Base-by-base conservation (phyloP, 2,329 filamentous ascomycete genomes). In the Teratosphaeria nubilosa region DNA sequence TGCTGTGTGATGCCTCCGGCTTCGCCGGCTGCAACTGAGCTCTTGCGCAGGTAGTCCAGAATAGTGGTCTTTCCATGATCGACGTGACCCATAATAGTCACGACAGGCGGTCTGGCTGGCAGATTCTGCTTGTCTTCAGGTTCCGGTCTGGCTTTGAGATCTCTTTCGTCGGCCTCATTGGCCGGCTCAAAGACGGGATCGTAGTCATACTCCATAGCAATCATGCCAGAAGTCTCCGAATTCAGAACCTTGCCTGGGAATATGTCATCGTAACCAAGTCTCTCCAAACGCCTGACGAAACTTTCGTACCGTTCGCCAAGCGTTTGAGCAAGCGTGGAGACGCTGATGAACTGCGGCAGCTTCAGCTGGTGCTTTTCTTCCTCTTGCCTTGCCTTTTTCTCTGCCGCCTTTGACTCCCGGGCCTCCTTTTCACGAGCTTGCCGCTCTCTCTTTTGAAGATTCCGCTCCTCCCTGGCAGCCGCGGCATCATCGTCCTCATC, bases 61-160 rank as follows among this genome's bases (percentile, higher is more conserved):
- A 99, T 85, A 0, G 95, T 99, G 0, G 94, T 99, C 77, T 99
- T 99, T 56, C 94, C 94, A 72, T 99, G 94, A 71, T 99, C 95
- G 66, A 99, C 94, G 64, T 99, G 94, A 2, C 94, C 94, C 95
- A 99, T 99, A 69, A 99, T 99, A 0, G 95, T 97, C 45, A 99
- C 91, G 37, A 99, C 90, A 0, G 94, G 95, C 7, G 94, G 92
- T 16, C 95, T 84, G 34, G 78, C 74, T 1, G 91, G 90, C 7
- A 96, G 74, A 14, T 73, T 66, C 0, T 87, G 83, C 54, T 78
- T 81, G 14, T 53, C 51, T 25, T 37, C 30, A 27, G 30, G 24
- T 45, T 27, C 32, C 1, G 90, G 86, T 11, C 86, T 82, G 25
- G 88, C 81, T 61, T 81, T 82, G 45, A 99, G 75, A 71, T 99